Base-by-base conservation (phyloP, 345 rosid species). In the Gynandropsis gynandra region DNA sequence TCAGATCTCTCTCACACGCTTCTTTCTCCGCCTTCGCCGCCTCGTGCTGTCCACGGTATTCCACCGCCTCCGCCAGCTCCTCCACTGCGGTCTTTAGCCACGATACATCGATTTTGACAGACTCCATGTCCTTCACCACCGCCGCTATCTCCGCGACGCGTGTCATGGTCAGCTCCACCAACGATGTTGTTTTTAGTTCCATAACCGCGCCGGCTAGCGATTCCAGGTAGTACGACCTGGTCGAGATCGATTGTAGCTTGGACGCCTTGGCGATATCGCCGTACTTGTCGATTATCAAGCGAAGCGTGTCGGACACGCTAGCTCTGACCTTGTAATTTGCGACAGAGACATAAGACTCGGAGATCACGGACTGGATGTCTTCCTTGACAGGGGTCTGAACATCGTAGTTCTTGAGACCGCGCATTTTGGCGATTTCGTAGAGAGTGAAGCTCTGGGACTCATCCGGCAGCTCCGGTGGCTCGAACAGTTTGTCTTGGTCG, bases 261-360 rank as follows among this genome's bases (percentile, higher is more conserved):
- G 84, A 83, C 27, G 75, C 63, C 37, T 80, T 80, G 0, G 79
- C 93, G 21, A 87, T 79, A 43, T 87, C 96, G 10, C 96, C 96
- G 34, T 87, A 67, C 50, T 73, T 86, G 43, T 69, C 65, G 3
- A 86, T 21, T 62, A 86, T 77, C 10, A 66, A 66, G 45, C 63
- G 71, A 16, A 86, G 72, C 27, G 64, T 71, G 11, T 82, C 58
- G 4, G 86, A 61, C 10, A 74, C 62, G 53, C 69, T 75, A 14
- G 57, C 27, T 47, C 58, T 76, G 27, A 86, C 88, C n/a, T 63
- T 79, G 61, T 86, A 80, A 44, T 79, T 82, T 10, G 83, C 86
- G 0, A 83, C 88, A 0, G 82, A 58, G 7, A 80, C 88, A 44
- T 76, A 72, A 17, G 83, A 68, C 65, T 86, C 95, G 0, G 94